Base-by-base conservation (phyloP, 441 rosid genomes). In the Manihot esculenta region DNA sequence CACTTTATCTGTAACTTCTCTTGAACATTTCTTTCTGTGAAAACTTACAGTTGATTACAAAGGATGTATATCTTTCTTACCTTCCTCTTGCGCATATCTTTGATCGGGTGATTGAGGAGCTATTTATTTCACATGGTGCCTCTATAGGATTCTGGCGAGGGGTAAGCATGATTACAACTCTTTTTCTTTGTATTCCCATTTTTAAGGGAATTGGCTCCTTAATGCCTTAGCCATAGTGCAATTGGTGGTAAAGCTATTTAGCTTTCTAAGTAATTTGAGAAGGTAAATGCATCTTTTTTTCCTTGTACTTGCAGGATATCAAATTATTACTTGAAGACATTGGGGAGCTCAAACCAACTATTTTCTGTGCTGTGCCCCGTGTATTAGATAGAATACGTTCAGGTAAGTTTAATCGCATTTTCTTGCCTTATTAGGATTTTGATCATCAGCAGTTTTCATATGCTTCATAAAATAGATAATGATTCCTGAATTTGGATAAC, bases 81-180 rank as follows among this genome's bases (percentile, higher is more conserved):
- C 99, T 95, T 82, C 99, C 99, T 68, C 85, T 93, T 77, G 99
- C 98, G 12, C 99, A 95, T 74, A 91, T 95, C 76, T 95, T 95
- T 75, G 99, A 95, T 78, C 91, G 97, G 24, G 94, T 84, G 74
- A 84, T 89, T 62, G 99, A 95, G 73, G 98, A 95, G 85, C 55
- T 82, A 2, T 88, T 89, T 76, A 91, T 95, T 30, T 77, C 76
- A 65, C 82, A 79, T 54, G 98, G 89, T 66, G 99, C 96, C 68
- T 76, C 93, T 17, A 93, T 93, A 62, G 99, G 98, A 50, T 93
- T 95, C 77, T 93, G 98, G 97, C 84, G 75, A 77, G 88, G 88
- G 86, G 88, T 85, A 73, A 81, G 85, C 67, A 59, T 35, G 30
- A 26, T 55, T 1, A 2, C 50, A 21, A 15, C 1, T 23, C 42